phyloP scores from a whole-genome alignment of 2,329 filamentous ascomycete species.

The Chaetomium olivaceum region DNA sequence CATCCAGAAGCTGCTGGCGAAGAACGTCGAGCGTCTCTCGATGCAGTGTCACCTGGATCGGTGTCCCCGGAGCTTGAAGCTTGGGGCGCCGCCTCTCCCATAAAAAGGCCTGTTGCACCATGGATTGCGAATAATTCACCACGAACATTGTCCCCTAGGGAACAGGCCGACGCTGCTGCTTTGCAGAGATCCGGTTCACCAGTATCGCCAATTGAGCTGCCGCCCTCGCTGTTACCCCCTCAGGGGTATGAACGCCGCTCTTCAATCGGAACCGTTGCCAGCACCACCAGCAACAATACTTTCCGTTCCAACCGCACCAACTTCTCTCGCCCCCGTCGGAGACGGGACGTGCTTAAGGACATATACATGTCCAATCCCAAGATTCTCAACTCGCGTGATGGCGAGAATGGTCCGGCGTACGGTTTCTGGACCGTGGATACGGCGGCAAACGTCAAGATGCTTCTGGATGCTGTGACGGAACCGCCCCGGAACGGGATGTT shows the following conservation, averaged over 20 bases:
- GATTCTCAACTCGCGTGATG: not conserved
- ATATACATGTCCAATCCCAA: not conserved
- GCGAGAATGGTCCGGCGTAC: not conserved
- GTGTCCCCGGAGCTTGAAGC: not conserved
- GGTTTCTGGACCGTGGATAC: conserved; percentile 1
- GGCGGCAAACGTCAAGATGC: not conserved
- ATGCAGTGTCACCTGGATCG: not conserved
- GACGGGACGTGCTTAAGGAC: not conserved
- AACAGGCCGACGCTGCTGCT: not conserved
- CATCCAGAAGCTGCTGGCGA: not conserved
- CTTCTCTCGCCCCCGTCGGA: not conserved
- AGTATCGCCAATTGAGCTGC: not conserved
- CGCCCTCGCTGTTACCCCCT: too few relatives aligned
- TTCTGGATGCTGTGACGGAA: not conserved
- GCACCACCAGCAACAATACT: not conserved
- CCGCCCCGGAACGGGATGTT: conserved; percentile 15
- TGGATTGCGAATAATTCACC: not conserved
- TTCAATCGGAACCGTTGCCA: not conserved
- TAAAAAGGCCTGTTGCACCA: not conserved
- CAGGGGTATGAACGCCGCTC: not conserved
- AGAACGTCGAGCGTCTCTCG: not conserved
- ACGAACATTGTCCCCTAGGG: not conserved
- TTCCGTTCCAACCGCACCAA: not conserved
- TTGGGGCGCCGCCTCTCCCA: not conserved
- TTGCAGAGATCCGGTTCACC: not conserved